Base-by-base conservation (phyloP, 2,329 filamentous ascomycete genomes). In the Diaporthe australafricana region DNA sequence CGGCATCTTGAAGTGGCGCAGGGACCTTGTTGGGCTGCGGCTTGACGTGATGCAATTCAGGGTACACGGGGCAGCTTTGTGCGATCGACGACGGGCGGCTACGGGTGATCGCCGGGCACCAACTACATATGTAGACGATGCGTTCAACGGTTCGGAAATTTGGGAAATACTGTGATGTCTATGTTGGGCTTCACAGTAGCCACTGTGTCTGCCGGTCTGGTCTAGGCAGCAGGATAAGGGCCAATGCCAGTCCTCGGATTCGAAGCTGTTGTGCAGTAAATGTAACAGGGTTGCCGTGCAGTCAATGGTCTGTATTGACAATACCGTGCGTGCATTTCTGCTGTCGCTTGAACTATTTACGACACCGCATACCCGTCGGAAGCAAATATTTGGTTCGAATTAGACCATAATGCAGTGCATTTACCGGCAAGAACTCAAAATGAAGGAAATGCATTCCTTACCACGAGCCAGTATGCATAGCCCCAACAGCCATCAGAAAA, bases 181-280 rank as follows among this genome's bases (percentile, higher is more conserved):
- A 5, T 20, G n/a, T n/a, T n/a, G 42, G 42, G 27, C 42, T 32
- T 35, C 60, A 16, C 20, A 27, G 25, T 52, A 27, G 20, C 22
- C n/a, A 35, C 32, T n/a, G 20, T 38, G 27, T 63, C 20, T 63
- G 42, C 25, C n/a, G 25, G 16, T 30, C 25, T 14, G 14, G 27
- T 38, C 45, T 63, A 63, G 60, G 60, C 27, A 63, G 60, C 60
- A 63, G 60, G n/a, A 25, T 48, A 63, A 63, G 12, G 27, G 22
- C 60, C 60, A 63, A 63, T 63, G 45, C n/a, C 5, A 47, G 47
- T 17, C 17, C 25, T 35, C 20, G 16, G 25, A 20, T 27, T 20
- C 7, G 30, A 63, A 14, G n/a, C 35, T 25, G 7, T 22, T 27
- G 27, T 25, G 60, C 42, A 16, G 42, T 42, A 42, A 25, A 25